Conservation (phyloP, 371 early-diverging fungal species). For the Mucor lusitanicus region DNA sequence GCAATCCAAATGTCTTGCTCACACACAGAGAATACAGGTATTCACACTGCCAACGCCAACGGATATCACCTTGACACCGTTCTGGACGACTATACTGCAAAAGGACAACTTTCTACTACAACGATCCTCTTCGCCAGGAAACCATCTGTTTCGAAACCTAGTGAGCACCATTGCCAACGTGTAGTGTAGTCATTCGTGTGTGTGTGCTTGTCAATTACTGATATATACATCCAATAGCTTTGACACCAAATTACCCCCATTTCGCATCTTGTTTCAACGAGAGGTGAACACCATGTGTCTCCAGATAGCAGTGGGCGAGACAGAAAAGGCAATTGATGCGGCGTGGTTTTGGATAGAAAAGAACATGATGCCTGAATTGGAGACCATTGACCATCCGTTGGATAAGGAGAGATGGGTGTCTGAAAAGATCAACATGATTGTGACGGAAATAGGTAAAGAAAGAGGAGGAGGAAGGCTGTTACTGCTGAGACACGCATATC, state of each 20-base stretch:
- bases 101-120: conserved; percentile 70
- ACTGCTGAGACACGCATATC: no score
- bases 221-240: conserved; percentile 42
- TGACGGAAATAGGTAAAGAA: conserved; percentile 70
- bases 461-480: neutral
- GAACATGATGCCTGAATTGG: conserved; percentile 68
- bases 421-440: conserved; percentile 87
- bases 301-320: conserved; percentile 78
- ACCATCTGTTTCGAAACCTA: conserved; percentile 49
- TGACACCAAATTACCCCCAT: conserved; percentile 93
- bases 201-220: neutral
- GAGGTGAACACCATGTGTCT: conserved; percentile 49
- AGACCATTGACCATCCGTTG: conserved; percentile 74
- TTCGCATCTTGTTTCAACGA: conserved; percentile 81
- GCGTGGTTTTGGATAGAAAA: conserved; percentile 94
- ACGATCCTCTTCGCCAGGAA: conserved; percentile 57
- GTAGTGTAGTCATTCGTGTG: conserved; percentile 28
- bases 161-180: conserved; percentile 80
- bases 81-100: conserved; percentile 61
- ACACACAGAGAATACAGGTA: conserved; percentile 9
- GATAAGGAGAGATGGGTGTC: conserved; percentile 86
- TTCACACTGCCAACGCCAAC: conserved; percentile 36
- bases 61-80: conserved; percentile 37
- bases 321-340: conserved; percentile 72
- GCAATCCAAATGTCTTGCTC: neutral